Conservation (phyloP, 2,329 filamentous ascomycete species). For the Pestalotiopsis sp. region DNA sequence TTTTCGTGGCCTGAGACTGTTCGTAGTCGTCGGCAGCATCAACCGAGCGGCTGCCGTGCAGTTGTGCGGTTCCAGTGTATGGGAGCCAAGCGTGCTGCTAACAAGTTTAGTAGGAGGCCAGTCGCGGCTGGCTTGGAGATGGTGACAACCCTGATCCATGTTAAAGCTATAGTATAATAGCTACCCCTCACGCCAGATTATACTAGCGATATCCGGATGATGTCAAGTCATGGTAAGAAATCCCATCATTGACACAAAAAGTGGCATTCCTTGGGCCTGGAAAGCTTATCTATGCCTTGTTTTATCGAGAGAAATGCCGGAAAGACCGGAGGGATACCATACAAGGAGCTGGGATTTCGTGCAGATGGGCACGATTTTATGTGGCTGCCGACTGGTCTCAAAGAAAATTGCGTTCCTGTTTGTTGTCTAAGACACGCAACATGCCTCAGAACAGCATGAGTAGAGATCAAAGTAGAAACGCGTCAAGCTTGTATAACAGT, state of each 20-base stretch:
- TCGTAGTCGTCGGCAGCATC: neutral
- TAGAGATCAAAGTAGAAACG: too few relatives aligned
- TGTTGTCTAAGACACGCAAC: too few relatives aligned
- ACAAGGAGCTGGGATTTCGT: too few relatives aligned
- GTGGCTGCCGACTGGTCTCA: too few relatives aligned
- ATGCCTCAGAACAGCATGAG: too few relatives aligned
- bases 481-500: too few relatives aligned
- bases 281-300: neutral
- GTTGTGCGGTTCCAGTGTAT: neutral
- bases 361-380: too few relatives aligned
- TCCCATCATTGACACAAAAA: neutral
- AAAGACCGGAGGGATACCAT: neutral
- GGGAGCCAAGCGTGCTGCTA: neutral
- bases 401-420: too few relatives aligned
- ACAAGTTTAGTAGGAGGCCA: neutral
- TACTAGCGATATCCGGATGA: neutral
- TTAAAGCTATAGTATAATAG: neutral
- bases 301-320: neutral
- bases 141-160: neutral
- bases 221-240: neutral
- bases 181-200: neutral
- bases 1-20: neutral
- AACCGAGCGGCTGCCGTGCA: neutral
- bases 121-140: neutral
- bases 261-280: neutral